Conservation (phyloP, 1,139 yeast genomes). For the Scheffersomyces segobiensis region DNA sequence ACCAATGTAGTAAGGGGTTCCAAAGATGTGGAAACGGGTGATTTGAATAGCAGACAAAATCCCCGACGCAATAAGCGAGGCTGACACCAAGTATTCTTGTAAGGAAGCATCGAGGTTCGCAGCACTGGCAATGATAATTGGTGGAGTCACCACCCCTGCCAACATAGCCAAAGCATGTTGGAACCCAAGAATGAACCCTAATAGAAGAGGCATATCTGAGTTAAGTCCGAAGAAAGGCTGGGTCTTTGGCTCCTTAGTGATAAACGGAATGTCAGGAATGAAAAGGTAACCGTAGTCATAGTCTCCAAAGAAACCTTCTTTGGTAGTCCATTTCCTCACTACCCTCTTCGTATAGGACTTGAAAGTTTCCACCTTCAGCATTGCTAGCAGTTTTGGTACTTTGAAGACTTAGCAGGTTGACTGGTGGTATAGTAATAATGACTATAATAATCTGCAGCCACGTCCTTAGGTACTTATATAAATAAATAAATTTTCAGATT, state of each 20-base stretch:
- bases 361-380: constrained; percentile 1
- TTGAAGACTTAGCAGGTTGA: not conserved
- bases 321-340: constrained; percentile 57
- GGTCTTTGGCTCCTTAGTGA: constrained; percentile 47
- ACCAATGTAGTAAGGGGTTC: constrained; percentile 75
- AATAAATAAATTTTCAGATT: too few species aligned
- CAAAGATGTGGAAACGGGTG: constrained; percentile 72
- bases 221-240: constrained; percentile 83
- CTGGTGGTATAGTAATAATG: not conserved
- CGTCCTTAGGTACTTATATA: not conserved
- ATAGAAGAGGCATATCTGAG: constrained; percentile 73
- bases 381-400: not conserved
- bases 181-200: constrained; percentile 76
- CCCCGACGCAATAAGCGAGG: constrained; percentile 76
- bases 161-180: constrained; percentile 89
- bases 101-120: constrained; percentile 55
- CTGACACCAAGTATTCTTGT: constrained; percentile 74
- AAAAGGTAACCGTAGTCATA: constrained; percentile 78
- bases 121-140: constrained; percentile 61
- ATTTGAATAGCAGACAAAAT: constrained; percentile 74
- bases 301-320: constrained; percentile 78
- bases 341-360: constrained; percentile 22
- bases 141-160: constrained; percentile 90
- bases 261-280: constrained; percentile 74
- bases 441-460: not conserved